Evolutionary conservation across 1,284 basidiomycete genomes (phyloP).

Genomic region (Austropuccinia psidii): DNA sequence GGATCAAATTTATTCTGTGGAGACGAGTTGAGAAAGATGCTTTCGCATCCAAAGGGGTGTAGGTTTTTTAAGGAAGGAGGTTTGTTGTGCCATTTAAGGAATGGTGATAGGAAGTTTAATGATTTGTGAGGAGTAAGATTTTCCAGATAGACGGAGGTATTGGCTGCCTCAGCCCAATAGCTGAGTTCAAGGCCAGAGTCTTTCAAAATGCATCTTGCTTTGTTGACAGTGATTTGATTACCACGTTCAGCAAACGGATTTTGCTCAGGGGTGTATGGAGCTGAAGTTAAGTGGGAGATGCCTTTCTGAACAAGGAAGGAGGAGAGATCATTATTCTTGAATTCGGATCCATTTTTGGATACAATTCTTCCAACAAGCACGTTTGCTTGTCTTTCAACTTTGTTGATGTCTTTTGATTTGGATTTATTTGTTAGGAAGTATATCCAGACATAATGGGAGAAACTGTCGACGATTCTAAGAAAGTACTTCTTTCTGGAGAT

Average conservation of each 20-base stretch:
- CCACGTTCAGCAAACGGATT: background rate
- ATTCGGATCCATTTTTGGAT: conserved; percentile 4
- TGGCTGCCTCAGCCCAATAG: background rate
- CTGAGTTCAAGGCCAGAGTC: background rate
- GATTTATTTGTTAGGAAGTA: background rate
- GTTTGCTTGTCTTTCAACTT: too few relatives aligned
- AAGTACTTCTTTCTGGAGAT: background rate
- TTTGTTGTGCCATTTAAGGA: background rate
- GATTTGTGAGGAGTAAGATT: background rate
- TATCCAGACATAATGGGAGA: background rate
- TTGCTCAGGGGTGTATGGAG: conserved; percentile 2
- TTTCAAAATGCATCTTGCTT: background rate
- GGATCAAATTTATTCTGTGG: background rate
- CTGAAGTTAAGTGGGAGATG: background rate
- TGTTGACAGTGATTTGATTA: background rate
- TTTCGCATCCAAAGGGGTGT: background rate
- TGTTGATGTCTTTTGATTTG: background rate
- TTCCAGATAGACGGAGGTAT: background rate
- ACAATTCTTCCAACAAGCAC: too few relatives aligned
- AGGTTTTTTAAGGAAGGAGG: background rate
- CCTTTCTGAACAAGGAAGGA: background rate
- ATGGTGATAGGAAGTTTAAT: background rate
- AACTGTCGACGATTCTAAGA: background rate
- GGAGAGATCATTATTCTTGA: background rate
- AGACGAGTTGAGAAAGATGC: background rate